phyloP scores from a whole-genome alignment of 345 rosid species.

The Leavenworthia alabamica region DNA sequence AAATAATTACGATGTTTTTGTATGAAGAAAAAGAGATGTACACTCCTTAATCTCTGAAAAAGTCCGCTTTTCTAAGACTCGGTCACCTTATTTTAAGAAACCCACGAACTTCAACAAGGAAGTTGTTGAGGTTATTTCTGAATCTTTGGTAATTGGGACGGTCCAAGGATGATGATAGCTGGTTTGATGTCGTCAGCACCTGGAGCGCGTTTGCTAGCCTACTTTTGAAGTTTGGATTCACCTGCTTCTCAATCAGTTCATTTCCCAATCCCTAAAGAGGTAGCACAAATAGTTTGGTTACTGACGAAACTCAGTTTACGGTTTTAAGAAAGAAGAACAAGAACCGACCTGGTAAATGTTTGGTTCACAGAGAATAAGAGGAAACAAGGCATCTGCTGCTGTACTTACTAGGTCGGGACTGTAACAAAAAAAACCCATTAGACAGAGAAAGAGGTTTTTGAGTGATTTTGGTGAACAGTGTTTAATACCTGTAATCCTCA shows the following conservation, averaged over 20 bases:
- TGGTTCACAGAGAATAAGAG: constrained; percentile 90
- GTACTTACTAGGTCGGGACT: constrained; percentile 83
- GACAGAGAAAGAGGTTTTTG: background rate
- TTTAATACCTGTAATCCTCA: constrained; percentile 80
- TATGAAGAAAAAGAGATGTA: too few species aligned
- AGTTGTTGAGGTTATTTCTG: constrained; percentile 76
- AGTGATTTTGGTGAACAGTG: background rate
- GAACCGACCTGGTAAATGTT: constrained; percentile 68
- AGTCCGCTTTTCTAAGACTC: background rate
- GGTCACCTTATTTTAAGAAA: constrained; percentile 62
- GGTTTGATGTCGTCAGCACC: constrained; percentile 71
- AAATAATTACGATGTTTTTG: too few species aligned
- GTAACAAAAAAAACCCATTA: constrained; percentile 8
- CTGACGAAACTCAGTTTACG: background rate
- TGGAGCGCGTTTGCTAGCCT: constrained; percentile 75
- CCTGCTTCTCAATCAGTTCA: constrained; percentile 74
- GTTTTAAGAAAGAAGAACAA: background rate
- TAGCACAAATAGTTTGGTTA: constrained; percentile 4
- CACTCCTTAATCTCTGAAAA: too few species aligned
- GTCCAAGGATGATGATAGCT: constrained; percentile 70
- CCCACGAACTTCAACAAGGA: constrained; percentile 89
- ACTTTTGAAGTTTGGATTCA: constrained; percentile 42
- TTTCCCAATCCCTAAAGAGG: constrained; percentile 52
- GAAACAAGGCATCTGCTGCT: constrained; percentile 95
- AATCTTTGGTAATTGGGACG: constrained; percentile 89